Conservation (phyloP, 768 basidiomycete species). For the Psilocybe cubensis region DNA sequence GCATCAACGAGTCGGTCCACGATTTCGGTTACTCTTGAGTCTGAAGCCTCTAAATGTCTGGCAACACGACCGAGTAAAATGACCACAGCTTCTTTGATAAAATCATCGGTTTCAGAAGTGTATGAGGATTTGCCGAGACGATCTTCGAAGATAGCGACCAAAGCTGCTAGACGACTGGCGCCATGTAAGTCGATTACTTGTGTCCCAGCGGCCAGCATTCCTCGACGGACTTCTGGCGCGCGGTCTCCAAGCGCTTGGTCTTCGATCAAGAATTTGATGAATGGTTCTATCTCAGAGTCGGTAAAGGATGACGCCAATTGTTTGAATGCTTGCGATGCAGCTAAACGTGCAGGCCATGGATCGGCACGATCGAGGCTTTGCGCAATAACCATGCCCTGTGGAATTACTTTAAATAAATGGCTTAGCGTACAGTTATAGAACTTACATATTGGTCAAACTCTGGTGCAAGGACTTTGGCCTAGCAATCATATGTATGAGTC, state of each 20-base stretch:
- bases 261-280: conserved; percentile 88
- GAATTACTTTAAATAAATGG: background rate
- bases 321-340: conserved; percentile 70
- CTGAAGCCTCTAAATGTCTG: conserved; percentile 78
- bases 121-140: conserved; percentile 62
- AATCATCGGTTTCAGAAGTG: conserved; percentile 76
- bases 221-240: conserved; percentile 75
- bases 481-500: background rate
- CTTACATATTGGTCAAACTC: conserved; percentile 93
- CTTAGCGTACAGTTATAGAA: conserved; percentile 4
- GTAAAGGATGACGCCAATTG: conserved; percentile 69
- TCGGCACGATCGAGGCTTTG: conserved; percentile 85
- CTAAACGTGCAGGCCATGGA: conserved; percentile 85
- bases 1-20: conserved; percentile 88
- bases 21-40: conserved; percentile 77
- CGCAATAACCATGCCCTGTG: conserved; percentile 90
- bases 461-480: conserved; percentile 87
- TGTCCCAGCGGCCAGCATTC: conserved; percentile 87
- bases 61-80: conserved; percentile 94
- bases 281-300: conserved; percentile 59
- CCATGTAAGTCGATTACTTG: conserved; percentile 86
- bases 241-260: conserved; percentile 90
- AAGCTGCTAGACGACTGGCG: conserved; percentile 62
- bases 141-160: conserved; percentile 83
- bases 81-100: conserved; percentile 93